Evolutionary conservation across 257 asterid species (phyloP).

Genomic region (Solanum neorickii): DNA sequence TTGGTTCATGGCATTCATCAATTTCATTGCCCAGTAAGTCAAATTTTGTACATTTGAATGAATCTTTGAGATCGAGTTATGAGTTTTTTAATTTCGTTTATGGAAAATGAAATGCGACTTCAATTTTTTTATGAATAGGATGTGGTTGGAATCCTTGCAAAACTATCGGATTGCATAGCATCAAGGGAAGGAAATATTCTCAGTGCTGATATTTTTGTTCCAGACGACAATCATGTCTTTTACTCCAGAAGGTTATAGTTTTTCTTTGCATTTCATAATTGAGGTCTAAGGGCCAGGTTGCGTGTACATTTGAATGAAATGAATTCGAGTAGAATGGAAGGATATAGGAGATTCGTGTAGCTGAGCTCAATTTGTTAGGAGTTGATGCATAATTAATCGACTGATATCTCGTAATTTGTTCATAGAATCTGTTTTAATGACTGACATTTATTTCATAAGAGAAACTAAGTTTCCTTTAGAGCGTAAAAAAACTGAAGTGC

Average conservation of each 20-base stretch:
- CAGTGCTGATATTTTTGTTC: slow-evolving; percentile 82
- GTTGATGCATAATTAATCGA: neutral
- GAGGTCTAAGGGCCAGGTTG: neutral
- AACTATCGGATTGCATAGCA: slow-evolving; percentile 84
- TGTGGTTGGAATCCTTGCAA: slow-evolving; percentile 84
- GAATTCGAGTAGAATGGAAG: neutral
- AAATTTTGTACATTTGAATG: neutral
- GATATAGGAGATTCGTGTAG: neutral
- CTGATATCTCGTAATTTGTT: neutral
- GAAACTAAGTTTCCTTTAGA: neutral
- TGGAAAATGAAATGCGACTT: neutral
- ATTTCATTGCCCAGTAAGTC: slow-evolving; percentile 2
- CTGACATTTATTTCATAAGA: neutral
- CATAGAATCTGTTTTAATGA: neutral
- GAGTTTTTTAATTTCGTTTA: neutral
- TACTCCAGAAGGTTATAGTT: slow-evolving; percentile 67
- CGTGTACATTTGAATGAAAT: neutral
- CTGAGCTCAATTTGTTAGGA: neutral
- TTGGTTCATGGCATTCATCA: neutral
- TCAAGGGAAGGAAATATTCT: slow-evolving; percentile 87
- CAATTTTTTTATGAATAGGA: slow-evolving; percentile 29
- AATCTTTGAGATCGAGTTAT: neutral
- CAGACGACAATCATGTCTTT: slow-evolving; percentile 67
- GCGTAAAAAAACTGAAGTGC: neutral
- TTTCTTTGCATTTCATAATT: neutral